A percentile compares a stretch with the other conserved stretches of the same genome.
phyloP scores from a whole-genome alignment of 192 early-diverging fungal species.

The Kappamyces sp. region DNA sequence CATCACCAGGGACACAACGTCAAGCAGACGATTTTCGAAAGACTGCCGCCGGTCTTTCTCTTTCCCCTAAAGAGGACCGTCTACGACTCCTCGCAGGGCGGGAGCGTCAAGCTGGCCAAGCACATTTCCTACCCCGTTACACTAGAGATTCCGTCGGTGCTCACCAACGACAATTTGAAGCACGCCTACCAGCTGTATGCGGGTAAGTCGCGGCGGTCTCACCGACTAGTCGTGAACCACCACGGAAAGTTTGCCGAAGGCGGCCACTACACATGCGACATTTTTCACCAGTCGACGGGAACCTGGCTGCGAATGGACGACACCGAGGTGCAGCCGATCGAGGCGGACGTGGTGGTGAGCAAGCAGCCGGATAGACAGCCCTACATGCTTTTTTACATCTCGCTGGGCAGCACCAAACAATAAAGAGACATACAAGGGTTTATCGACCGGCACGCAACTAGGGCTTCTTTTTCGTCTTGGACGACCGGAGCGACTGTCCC shows the following conservation, averaged over 20 bases:
- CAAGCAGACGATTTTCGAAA: conserved; percentile 79
- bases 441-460: too few relatives aligned
- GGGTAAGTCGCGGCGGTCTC: conserved; percentile 39
- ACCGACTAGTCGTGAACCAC: conserved; percentile 80
- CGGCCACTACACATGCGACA: conserved; percentile 97
- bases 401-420: not conserved
- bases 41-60: conserved; percentile 81
- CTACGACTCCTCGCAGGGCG: conserved; percentile 63
- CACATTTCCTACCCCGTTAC: conserved; percentile 63
- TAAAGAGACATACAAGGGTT: too few relatives aligned
- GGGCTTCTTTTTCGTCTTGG: not conserved
- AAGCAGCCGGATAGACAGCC: conserved; percentile 55
- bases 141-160: not conserved
- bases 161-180: conserved; percentile 7
- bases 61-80: conserved; percentile 93
- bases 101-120: conserved; percentile 81
- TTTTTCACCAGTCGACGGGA: conserved; percentile 52
- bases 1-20: conserved; percentile 50
- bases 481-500: conserved; percentile 7
- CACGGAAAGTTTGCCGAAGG: conserved; percentile 80
- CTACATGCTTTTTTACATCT: conserved; percentile 69
- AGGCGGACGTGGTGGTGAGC: conserved; percentile 54
- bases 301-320: conserved; percentile 93
- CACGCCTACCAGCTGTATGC: conserved; percentile 66
- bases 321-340: conserved; percentile 55